Evolutionary conservation across 2,329 filamentous ascomycete genomes (phyloP), one percentile per base, ranked within the genome.

Genomic region (Gaeumannomyces tritici): DNA sequence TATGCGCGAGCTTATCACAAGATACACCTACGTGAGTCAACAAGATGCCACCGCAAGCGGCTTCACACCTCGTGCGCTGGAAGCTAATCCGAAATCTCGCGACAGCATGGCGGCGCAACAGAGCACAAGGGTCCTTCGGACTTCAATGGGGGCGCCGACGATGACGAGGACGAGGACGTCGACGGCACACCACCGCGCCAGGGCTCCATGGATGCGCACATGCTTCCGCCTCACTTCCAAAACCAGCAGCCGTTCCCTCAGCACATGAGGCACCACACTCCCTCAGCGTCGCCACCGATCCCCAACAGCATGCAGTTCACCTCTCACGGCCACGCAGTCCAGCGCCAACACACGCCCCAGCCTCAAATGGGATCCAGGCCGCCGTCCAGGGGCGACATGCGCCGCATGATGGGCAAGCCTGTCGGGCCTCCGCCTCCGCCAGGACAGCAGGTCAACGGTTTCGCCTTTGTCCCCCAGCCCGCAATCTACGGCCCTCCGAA

Each of bases 41-140:
- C 13, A 42, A 2, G 2, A 21, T n/a, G 21, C 42, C 31, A 58
- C 51, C 2, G 33, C 12, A 55, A 35, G 33, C 13, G 33, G 58
- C 31, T 21, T 31, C 21, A 12, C 33, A 4, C 11, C 18, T 13
- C 12, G 11, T 26, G 15, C 27, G 24, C 54, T 11, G 26, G 51
- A 18, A 57, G 26, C 60, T 55, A 28, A 26, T 51, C 15, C 12
- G 29, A 26, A 31, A 28, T 31, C 18, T 5, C 21, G 26, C 13
- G 66, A 57, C 73, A 97, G 92, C 96, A 96, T 80, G 92, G 92
- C 70, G 89, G 87, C 64, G 89, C 93, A 57, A 96, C 95, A 75
- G 95, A 99, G 75, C 93, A 98, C 77, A 99, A 98, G 77, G 93
- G 93, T 2, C 95, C 95, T 0, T 83, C 84, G 62, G 95, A 99